Evolutionary conservation across 1,284 basidiomycete genomes (phyloP), one percentile per base, ranked within the genome.

Genomic region (Ganoderma lucidum): DNA sequence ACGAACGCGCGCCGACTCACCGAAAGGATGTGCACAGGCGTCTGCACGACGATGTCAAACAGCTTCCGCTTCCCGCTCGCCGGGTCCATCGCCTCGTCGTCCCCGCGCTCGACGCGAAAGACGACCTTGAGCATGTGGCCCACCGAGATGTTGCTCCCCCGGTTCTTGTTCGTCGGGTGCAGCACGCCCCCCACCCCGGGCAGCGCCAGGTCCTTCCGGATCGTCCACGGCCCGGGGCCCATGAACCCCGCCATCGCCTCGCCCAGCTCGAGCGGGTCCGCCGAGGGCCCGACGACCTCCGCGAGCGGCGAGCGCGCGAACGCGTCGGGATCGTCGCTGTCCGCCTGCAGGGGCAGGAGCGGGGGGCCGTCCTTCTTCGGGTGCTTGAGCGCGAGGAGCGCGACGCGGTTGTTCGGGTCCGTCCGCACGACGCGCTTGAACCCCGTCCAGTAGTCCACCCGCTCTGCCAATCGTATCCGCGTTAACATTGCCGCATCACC

Each of bases 41-140:
- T 89, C 76, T 95, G 94, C 67, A 99, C 91, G 63, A 96, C 92
- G 75, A 99, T 96, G 80, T 98, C 97, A 81, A 94, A 96, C 76
- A 93, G 80, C 80, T 95, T 96, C 71, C 89, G 85, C 78, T 88
- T 92, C 53, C 92, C 87, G 3, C 84, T 89, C 79, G 90, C 91
- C 17, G 86, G 75, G 75, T 95, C 94, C 8, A 93, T 64, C 41
- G 86, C 84, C 35, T 81, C 72, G 74, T 91, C 90, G 75, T 94
- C 93, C 0, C 93, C 94, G 51, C 92, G 86, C 80, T 97, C 93
- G 17, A 98, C 93, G 19, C 96, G 86, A 73, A 99, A 89, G 15
- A 93, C 86, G 61, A 96, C 86, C 82, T 96, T 96, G 71, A 99
- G 83, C 71, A 86, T 82, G 80, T 99, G 97, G 2, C 86, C 85